These are phyloP conservation scores for Artemisia argyi DNA, from an alignment of 129 eudicot genomes.

Conservation along the genomic window DNA sequence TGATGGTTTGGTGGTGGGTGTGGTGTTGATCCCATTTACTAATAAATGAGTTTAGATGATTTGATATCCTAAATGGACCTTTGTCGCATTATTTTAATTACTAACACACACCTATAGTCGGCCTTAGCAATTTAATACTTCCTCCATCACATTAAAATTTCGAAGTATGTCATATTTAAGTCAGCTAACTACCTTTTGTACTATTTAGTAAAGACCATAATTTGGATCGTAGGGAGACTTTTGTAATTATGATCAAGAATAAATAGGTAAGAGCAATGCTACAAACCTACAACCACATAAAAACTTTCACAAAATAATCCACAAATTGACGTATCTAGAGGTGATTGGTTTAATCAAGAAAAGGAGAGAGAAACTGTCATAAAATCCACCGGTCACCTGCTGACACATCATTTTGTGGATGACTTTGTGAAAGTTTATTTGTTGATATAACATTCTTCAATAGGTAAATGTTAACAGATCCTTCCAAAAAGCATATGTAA, in stretches of 20 bases:
- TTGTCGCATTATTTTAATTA: neutral
- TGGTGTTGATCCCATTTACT: neutral
- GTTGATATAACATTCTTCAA: no score
- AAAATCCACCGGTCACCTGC: no score
- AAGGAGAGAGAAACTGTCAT: no score
- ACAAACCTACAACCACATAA: no score
- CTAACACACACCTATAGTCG: neutral
- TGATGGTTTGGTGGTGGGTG: slow-evolving; percentile 3
- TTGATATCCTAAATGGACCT: neutral
- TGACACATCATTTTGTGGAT: no score
- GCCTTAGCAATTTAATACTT: neutral
- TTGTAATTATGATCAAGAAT: neutral
- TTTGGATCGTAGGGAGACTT: neutral
- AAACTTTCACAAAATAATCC: no score
- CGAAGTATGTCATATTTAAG: no score
- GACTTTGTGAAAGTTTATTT: no score
- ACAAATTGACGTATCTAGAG: no score
- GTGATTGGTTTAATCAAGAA: no score
- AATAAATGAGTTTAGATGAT: neutral
- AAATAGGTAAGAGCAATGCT: neutral
- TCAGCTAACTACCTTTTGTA: neutral
- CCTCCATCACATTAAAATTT: no score
- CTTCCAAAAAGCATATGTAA: neutral
- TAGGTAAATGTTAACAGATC: neutral
- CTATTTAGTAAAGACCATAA: slow-evolving; percentile 13